Evolutionary conservation across 352 stramenopile genomes (phyloP).

Genomic region (Peronospora belbahrii): DNA sequence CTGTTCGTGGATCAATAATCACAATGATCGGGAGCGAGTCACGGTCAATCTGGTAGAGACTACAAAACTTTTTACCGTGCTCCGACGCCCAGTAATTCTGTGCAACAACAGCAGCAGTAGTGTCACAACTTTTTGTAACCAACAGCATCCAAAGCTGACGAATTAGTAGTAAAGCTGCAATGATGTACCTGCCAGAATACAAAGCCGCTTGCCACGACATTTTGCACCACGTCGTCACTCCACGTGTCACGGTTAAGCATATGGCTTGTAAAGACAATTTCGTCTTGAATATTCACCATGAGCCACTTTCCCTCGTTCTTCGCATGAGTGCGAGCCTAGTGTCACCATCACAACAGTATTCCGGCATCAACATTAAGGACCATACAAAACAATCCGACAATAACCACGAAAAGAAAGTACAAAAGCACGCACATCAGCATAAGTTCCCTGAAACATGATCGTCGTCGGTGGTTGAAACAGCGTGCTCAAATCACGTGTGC

Average conservation of each 20-base stretch:
- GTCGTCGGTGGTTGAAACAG: slow-evolving; percentile 69
- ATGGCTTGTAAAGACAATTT: slow-evolving; percentile 92
- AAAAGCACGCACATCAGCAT: slow-evolving; percentile 50
- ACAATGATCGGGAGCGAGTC: slow-evolving; percentile 58
- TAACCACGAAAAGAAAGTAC: neutral
- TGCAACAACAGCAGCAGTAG: slow-evolving; percentile 1
- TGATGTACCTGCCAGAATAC: slow-evolving; percentile 89
- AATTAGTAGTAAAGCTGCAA: neutral
- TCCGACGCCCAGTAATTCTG: slow-evolving; percentile 76
- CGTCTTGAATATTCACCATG: slow-evolving; percentile 91
- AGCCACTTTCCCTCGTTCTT: slow-evolving; percentile 89
- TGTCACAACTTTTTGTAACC: neutral
- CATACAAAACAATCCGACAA: neutral
- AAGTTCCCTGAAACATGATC: slow-evolving; percentile 77
- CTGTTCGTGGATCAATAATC: slow-evolving; percentile 73
- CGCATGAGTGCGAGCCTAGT: slow-evolving; percentile 54
- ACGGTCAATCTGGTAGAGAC: slow-evolving; percentile 69
- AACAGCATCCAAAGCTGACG: neutral
- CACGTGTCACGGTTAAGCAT: slow-evolving; percentile 94
- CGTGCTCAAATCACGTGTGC: slow-evolving; percentile 44
- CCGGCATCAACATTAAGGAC: neutral
- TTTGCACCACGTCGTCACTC: slow-evolving; percentile 92
- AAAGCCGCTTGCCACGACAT: slow-evolving; percentile 90
- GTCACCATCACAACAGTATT: neutral
- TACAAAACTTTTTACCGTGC: slow-evolving; percentile 78